A percentile compares a stretch with the other conserved stretches of the same genome.
Conservation (phyloP, 2,329 filamentous ascomycete genomes). For the Fusarium sarcochroum region DNA sequence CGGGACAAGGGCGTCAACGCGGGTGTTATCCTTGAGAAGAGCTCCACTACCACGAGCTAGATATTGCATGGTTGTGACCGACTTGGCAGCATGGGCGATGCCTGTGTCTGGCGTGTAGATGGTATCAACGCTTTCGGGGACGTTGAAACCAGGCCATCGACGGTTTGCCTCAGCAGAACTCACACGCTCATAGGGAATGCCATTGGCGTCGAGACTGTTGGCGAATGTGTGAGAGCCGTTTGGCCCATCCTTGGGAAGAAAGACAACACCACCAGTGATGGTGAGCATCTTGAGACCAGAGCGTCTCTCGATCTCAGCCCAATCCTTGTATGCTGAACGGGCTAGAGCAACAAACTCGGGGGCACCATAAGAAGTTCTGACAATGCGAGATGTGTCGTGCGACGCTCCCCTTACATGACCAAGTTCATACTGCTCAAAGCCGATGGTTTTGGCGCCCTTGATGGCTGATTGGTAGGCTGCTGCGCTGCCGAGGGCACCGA, state of each 20-base stretch:
- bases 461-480: conserved; percentile 29
- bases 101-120: conserved; percentile 4
- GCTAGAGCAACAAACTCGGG: conserved; percentile 37
- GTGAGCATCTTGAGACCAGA: conserved; percentile 25
- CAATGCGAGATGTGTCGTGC: conserved; percentile 38
- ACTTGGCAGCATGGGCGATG: conserved; percentile 8
- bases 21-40: conserved; percentile 1
- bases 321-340: conserved; percentile 36
- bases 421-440: conserved; percentile 42
- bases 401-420: conserved; percentile 38
- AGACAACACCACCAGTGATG: conserved; percentile 37
- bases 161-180: not conserved
- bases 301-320: conserved; percentile 20
- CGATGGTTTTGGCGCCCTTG: conserved; percentile 34
- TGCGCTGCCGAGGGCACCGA: conserved; percentile 28
- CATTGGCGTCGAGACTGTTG: conserved; percentile 16
- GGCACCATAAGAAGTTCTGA: conserved; percentile 31
- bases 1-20: not conserved
- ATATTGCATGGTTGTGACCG: conserved; percentile 6
- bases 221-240: not conserved
- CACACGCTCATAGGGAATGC: conserved; percentile 34
- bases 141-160: no score
- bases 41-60: conserved; percentile 5
- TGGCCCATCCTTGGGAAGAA: conserved; percentile 25
- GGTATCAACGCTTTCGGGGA: no score